These are phyloP conservation scores for Arthrobotrys sphaeroides DNA, from an alignment of 2,329 filamentous ascomycete species.

Conservation along the genomic window DNA sequence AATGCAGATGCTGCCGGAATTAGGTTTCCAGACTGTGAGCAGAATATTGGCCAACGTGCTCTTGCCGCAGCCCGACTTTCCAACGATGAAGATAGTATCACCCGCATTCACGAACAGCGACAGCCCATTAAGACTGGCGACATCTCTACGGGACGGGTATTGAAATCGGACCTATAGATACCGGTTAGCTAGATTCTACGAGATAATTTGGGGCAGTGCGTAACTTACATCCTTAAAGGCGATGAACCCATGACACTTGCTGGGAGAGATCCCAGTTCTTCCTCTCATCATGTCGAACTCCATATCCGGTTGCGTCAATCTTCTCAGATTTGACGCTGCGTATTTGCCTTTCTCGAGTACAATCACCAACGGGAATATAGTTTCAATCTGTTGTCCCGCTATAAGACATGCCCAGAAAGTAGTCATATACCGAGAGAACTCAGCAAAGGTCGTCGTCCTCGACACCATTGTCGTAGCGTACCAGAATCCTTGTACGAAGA, in stretches of 20 bases:
- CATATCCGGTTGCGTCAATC: conserved; percentile 43
- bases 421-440: conserved; percentile 66
- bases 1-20: conserved; percentile 72
- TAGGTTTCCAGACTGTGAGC: conserved; percentile 77
- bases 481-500: conserved; percentile 92
- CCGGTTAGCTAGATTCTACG: neutral
- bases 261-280: conserved; percentile 58
- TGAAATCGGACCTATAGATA: conserved; percentile 75
- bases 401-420: conserved; percentile 85
- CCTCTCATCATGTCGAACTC: conserved; percentile 29
- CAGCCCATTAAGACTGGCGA: conserved; percentile 69
- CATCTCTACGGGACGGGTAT: conserved; percentile 76
- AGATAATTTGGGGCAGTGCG: neutral
- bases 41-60: conserved; percentile 86
- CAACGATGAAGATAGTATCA: conserved; percentile 81
- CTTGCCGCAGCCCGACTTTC: conserved; percentile 88
- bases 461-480: conserved; percentile 78
- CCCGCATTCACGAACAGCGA: conserved; percentile 77
- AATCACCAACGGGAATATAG: conserved; percentile 78
- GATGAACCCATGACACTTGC: conserved; percentile 72
- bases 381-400: conserved; percentile 78
- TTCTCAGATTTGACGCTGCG: conserved; percentile 72
- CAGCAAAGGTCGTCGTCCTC: conserved; percentile 71
- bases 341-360: conserved; percentile 80
- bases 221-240: conserved; percentile 73